Base-by-base conservation (phyloP, 352 stramenopile species). In the Phytophthora sp. region DNA sequence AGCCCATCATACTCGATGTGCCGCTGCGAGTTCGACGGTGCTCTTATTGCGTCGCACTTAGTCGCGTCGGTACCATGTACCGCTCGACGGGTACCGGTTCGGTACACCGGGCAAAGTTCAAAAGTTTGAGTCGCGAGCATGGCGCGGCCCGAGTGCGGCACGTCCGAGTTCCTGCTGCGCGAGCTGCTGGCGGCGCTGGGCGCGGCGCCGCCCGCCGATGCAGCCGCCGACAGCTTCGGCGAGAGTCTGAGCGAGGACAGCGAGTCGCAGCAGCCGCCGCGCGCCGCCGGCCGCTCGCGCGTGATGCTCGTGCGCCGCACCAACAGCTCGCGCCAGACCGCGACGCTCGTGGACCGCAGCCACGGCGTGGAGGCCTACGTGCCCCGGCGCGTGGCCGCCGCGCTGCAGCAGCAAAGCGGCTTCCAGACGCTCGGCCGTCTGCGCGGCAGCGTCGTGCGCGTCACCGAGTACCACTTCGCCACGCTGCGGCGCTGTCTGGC, bases 401-500 rank as follows among this genome's bases (percentile, higher is more conserved):
- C 26, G 5, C 17, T 89, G 39, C 31, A 58, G 32, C 28, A 62
- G 21, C 62, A 70, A 37, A 27, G 51, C 13, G 41, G 62, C 24
- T 82, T 72, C 54, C 39, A 76, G 43, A 78, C 63, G 37, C 45
- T 92, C 27, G 53, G 70, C 13, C n/a, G 57, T 0, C 66, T 92
- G 3, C 66, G 72, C 1, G 83, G 83, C 15, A 87, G 70, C 58
- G 57, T 86, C 17, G 43, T 92, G 6, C 65, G 79, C 27, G 54
- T 92, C 21, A 75, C 74, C 23, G 80, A 84, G 60, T 92, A 91
- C 57, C 69, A 82, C 21, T 92, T 87, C 54, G 65, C 76, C 27
- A 88, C 77, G 5, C 56, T 74, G 3, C 41, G 54, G 48, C 71
- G 64, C 41, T 91, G 76, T 30, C 24, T 72, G 21, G 52, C 48